Conservation (phyloP, 1,284 basidiomycete genomes). For the Trichosporon sp. region DNA sequence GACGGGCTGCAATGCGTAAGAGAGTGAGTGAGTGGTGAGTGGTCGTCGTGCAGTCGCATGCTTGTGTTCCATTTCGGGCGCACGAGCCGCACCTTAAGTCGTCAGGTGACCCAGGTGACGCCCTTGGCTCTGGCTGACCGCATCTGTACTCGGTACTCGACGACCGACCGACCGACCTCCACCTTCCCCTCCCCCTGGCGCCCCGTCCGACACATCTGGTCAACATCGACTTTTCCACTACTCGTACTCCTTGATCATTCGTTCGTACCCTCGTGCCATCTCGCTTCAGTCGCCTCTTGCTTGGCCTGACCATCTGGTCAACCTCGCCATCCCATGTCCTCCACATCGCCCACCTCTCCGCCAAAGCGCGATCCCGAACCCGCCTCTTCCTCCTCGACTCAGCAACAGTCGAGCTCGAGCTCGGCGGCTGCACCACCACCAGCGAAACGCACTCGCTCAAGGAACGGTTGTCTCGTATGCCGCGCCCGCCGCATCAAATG, state of each 20-base stretch:
- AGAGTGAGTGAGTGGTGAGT: too few relatives aligned
- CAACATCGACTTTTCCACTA: neutral
- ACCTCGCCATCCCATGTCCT: neutral
- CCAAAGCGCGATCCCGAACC: neutral
- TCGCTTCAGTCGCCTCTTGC: neutral
- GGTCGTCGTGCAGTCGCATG: neutral
- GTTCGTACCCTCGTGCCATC: too few relatives aligned
- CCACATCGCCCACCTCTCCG: neutral
- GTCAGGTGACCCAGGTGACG: neutral
- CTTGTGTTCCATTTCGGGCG: neutral
- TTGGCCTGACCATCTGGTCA: neutral
- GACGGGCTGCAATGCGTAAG: too few relatives aligned
- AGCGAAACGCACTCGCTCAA: conserved; percentile 20
- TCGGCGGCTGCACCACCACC: neutral
- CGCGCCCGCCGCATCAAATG: conserved; percentile 36
- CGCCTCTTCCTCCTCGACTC: neutral
- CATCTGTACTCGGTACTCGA: too few relatives aligned
- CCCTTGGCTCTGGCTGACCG: neutral
- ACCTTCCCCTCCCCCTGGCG: neutral
- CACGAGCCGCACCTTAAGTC: neutral
- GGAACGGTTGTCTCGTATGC: conserved; percentile 37
- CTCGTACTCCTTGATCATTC: neutral
- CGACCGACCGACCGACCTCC: too few relatives aligned
- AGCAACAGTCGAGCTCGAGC: neutral
- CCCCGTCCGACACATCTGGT: neutral